A percentile compares a stretch with the other conserved stretches of the same genome.
Evolutionary conservation across 192 early-diverging fungal genomes (phyloP).

Genomic region (Helicostylum pulchrum): DNA sequence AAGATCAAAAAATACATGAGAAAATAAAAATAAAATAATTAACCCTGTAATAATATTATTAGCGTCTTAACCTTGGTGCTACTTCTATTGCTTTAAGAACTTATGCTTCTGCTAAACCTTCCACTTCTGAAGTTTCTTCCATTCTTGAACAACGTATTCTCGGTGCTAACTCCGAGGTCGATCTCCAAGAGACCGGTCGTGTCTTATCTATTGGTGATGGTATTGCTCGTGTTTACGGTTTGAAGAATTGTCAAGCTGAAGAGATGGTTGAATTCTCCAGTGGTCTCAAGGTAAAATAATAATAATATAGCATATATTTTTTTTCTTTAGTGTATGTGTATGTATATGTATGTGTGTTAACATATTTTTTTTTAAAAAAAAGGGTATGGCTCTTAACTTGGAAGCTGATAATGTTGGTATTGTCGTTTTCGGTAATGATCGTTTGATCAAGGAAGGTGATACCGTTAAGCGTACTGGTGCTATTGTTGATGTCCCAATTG

Average conservation of each 20-base stretch:
- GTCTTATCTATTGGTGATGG: conserved; percentile 99
- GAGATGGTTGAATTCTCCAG: conserved; percentile 99
- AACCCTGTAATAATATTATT: background rate
- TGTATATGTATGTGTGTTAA: background rate
- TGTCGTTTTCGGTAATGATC: conserved; percentile 99
- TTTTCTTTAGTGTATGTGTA: background rate
- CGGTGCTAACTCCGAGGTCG: conserved; percentile 75
- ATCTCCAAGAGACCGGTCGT: conserved; percentile 97
- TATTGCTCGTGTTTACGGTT: conserved; percentile 99
- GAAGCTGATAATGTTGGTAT: conserved; percentile 99
- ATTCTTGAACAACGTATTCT: conserved; percentile 98
- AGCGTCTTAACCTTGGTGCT: conserved; percentile 56
- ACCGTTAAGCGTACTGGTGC: conserved; percentile 97
- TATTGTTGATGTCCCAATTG: conserved; percentile 98
- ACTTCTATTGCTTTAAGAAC: conserved; percentile 45
- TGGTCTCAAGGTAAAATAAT: conserved; percentile 79
- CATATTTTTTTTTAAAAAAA: background rate
- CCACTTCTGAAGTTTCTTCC: conserved; percentile 92
- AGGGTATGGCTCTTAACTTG: conserved; percentile 99
- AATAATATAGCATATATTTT: background rate
- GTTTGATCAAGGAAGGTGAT: conserved; percentile 99
- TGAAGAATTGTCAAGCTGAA: conserved; percentile 98
- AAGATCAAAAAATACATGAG: background rate
- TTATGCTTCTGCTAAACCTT: conserved; percentile 58
- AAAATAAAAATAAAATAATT: background rate